Conservation (phyloP, 495 filamentous ascomycete genomes). For the Penicillium canariense region DNA sequence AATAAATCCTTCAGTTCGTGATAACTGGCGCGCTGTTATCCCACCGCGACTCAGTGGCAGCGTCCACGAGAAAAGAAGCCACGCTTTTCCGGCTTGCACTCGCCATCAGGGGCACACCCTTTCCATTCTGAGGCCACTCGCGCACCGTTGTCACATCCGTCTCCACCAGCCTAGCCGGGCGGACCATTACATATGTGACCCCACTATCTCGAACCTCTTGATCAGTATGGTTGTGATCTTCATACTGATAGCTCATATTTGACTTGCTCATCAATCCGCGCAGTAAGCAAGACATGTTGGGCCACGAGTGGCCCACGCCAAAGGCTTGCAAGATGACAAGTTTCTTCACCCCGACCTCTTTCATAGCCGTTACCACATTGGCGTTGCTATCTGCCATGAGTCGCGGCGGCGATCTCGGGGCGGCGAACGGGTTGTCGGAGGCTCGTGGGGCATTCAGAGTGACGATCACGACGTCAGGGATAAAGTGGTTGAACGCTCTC, state of each 20-base stretch:
- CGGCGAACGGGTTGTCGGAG: slow-evolving; percentile 45
- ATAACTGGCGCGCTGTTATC: slow-evolving; percentile 29
- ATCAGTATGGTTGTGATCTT: slow-evolving; percentile 43
- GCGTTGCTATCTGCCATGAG: slow-evolving; percentile 46
- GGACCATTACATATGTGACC: slow-evolving; percentile 43
- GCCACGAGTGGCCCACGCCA: slow-evolving; percentile 47
- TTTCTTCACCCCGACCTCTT: slow-evolving; percentile 36
- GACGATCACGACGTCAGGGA: slow-evolving; percentile 41
- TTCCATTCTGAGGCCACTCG: slow-evolving; percentile 29
- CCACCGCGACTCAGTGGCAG: slow-evolving; percentile 17
- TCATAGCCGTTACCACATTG: slow-evolving; percentile 40
- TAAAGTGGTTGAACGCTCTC: slow-evolving; percentile 27
- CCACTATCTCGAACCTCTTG: slow-evolving; percentile 38
- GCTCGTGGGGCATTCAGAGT: slow-evolving; percentile 44
- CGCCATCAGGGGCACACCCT: slow-evolving; percentile 28
- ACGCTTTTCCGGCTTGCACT: slow-evolving; percentile 27
- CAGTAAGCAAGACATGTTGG: slow-evolving; percentile 38
- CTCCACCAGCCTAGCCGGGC: slow-evolving; percentile 37
- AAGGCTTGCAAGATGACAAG: slow-evolving; percentile 46
- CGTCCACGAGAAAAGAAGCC: slow-evolving; percentile 26
- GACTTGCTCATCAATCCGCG: slow-evolving; percentile 42
- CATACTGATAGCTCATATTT: slow-evolving; percentile 45
- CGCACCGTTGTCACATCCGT: slow-evolving; percentile 16
- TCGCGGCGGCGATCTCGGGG: slow-evolving; percentile 40
- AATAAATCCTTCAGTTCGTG: slow-evolving; percentile 21